Base-by-base conservation (phyloP, 257 asterid genomes). In the Paulownia fortunei region DNA sequence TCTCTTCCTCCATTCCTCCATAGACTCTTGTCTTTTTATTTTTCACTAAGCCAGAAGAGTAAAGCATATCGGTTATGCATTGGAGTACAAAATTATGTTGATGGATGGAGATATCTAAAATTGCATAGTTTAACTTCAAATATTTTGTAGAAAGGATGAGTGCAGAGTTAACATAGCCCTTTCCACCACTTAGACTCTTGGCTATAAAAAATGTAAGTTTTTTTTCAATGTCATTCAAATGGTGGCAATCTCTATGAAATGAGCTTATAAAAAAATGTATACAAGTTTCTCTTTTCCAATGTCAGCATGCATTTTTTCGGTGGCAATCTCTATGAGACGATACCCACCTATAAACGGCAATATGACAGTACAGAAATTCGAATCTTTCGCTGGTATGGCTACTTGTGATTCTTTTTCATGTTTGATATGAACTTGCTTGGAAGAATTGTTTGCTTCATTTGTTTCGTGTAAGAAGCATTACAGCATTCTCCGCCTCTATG, bases 271-370 rank as follows among this genome's bases (percentile, higher is more conserved):
- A 67, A 21, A 21, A 13, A 42, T 23, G 13, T 49, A 41, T 6
- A 10, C 58, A 59, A 19, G 19, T 70, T 24, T 26, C 44, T 41
- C 62, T 63, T 52, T 47, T 18, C 44, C 61, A 44, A 52, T 55
- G 71, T 32, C 75, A 60, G 34, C 67, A 52, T 37, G 32, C 55
- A 51, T 70, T 41, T 70, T 62, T 70, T 6, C 49, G 67, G 37
- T 49, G 81, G 60, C 63, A 79, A 82, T 74, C 69, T 37, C 81
- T 60, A 82, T 34, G 51, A 19, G 19, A 42, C 7, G 58, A 69
- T 61, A 32, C 34, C n/a, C 36, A 16, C 66, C 77, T 27, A 77
- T 19, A 67, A 63, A 34, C 69, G 65, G 74, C 44, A 27, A 74
- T 8, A 72, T 30, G 41, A 47, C 41, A 55, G 27, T 2, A 39